Evolutionary conservation across 1,139 yeast species (phyloP).

Genomic region (Protomyces lactucae-debilis): DNA sequence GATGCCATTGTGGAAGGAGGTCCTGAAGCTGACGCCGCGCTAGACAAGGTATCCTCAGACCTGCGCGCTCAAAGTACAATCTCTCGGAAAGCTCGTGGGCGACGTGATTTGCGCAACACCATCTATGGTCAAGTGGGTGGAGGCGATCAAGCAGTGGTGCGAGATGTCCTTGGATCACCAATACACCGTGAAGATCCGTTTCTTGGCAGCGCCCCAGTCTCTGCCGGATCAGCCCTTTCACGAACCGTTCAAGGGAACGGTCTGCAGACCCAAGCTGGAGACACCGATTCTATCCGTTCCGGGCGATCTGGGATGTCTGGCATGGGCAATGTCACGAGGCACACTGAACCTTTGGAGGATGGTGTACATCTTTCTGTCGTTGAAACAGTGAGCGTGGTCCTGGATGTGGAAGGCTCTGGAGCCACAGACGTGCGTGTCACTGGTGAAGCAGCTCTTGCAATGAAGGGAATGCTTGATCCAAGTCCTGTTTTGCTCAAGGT

Average conservation of each 20-base stretch:
- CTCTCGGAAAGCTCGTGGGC: constrained; percentile 18
- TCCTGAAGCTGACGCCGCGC: constrained; percentile 30
- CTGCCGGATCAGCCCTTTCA: background rate
- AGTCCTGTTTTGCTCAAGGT: constrained; percentile 2
- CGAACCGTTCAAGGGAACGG: background rate
- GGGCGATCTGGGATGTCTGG: constrained; percentile 13
- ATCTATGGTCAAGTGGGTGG: constrained; percentile 1
- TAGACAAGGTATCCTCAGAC: constrained; percentile 31
- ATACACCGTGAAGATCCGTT: background rate
- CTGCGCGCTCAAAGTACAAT: constrained; percentile 23
- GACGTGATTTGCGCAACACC: constrained; percentile 18
- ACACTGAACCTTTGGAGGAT: constrained; percentile 10
- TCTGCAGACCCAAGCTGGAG: background rate
- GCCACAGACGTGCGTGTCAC: constrained; percentile 14
- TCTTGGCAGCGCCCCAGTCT: background rate
- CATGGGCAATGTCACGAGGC: background rate
- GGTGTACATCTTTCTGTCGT: constrained; percentile 21
- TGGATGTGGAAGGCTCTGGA: constrained; percentile 4
- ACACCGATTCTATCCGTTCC: constrained; percentile 21
- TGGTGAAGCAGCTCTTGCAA: constrained; percentile 25
- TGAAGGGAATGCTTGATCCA: background rate
- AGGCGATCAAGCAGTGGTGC: background rate
- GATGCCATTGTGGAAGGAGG: background rate
- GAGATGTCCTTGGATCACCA: constrained; percentile 24
- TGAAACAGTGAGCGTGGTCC: constrained; percentile 15